phyloP scores from a whole-genome alignment of 139 green algal species.

The Chlamydomonas urium region DNA sequence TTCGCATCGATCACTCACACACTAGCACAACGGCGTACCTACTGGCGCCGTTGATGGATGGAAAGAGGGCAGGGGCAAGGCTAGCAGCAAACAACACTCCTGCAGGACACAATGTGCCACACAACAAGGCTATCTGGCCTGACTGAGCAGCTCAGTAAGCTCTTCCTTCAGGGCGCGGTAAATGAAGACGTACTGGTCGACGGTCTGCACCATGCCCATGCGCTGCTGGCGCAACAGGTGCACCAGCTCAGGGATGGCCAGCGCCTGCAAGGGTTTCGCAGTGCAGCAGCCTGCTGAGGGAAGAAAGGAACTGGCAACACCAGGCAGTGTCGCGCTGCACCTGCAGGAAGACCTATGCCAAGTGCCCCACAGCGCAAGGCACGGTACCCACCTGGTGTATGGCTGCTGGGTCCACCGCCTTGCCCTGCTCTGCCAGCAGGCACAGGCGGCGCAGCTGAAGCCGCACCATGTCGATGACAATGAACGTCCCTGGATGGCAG shows the following conservation, averaged over 20 bases:
- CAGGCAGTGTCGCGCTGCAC: neutral
- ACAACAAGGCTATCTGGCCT: too few species aligned
- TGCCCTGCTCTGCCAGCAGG: neutral
- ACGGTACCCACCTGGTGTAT: neutral
- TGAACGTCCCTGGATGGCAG: conserved; percentile 79
- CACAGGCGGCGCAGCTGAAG: conserved; percentile 48
- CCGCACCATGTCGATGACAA: conserved; percentile 70
- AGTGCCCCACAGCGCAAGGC: neutral
- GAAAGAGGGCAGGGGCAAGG: too few species aligned
- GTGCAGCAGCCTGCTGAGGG: neutral
- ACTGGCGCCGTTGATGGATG: too few species aligned
- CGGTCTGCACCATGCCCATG: conserved; percentile 86
- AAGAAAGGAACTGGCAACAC: neutral
- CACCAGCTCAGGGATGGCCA: conserved; percentile 66
- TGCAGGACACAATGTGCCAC: too few species aligned
- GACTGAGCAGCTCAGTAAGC: neutral
- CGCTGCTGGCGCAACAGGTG: conserved; percentile 65
- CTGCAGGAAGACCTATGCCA: neutral
- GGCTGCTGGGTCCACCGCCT: neutral
- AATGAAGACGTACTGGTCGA: conserved; percentile 76
- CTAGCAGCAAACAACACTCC: too few species aligned
- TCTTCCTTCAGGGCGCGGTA: conserved; percentile 36
- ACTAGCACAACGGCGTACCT: too few species aligned
- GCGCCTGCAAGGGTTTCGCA: neutral
- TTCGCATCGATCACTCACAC: too few species aligned